Percentiles rank a stretch among this genome's conserved stretches.
These are phyloP conservation scores for Pittosporum tobira DNA, from an alignment of 129 eudicot genomes.

Conservation along the genomic window DNA sequence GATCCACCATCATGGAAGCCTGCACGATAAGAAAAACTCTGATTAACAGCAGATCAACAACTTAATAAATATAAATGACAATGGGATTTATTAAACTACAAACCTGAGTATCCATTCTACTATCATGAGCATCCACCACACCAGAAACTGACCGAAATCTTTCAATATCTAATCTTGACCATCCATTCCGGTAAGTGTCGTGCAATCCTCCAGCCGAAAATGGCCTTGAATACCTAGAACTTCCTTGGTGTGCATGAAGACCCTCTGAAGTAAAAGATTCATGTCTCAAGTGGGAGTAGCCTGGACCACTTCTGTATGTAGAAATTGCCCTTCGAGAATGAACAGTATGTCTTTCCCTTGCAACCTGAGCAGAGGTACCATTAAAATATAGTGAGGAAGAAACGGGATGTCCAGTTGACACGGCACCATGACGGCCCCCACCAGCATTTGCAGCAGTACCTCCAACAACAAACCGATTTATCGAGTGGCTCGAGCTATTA, in stretches of 20 bases:
- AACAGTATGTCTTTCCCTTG: conserved; percentile 27
- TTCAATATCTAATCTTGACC: conserved; percentile 33
- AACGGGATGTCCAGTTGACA: conserved; percentile 20
- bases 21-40: conserved; percentile 8
- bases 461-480: conserved; percentile 28
- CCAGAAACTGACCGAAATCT: conserved; percentile 25
- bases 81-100: conserved; percentile 2
- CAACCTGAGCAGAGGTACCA: conserved; percentile 21
- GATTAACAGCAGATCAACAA: neutral
- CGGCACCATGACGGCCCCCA: conserved; percentile 10
- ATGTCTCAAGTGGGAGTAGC: conserved; percentile 31
- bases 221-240: conserved; percentile 36
- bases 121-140: conserved; percentile 24
- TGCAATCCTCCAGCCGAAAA: conserved; percentile 34
- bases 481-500: conserved; percentile 22
- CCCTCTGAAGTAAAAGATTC: conserved; percentile 25
- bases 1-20: conserved; percentile 30
- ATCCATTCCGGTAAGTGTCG: conserved; percentile 39
- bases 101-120: conserved; percentile 43
- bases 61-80: neutral
- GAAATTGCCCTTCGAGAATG: conserved; percentile 33
- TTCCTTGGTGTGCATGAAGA: conserved; percentile 13
- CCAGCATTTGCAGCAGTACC: conserved; percentile 16
- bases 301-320: conserved; percentile 25
- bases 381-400: conserved; percentile 25